Base-by-base conservation (phyloP, 1,284 basidiomycete species). In the Coniophora puteana region DNA sequence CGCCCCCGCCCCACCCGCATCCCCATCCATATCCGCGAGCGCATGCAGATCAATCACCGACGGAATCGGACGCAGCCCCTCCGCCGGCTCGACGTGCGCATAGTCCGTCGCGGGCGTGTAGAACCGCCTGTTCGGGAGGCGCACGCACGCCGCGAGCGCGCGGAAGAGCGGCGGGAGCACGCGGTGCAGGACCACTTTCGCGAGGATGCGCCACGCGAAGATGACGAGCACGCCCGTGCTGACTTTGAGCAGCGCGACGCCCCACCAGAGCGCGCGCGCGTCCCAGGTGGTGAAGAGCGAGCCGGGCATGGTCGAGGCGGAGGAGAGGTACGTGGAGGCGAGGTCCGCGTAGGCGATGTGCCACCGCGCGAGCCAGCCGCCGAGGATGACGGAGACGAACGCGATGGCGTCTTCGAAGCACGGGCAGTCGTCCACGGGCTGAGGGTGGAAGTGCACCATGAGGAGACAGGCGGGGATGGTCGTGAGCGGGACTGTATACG, bases 341-440 rank as follows among this genome's bases (percentile, higher is more conserved):
- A 66, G 61, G 1, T 66, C 70, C 33, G 67, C 61, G 16, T 59
- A 57, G 5, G 51, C 51, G 40, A 63, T 58, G 41, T 70, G 71
- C 83, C 89, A 93, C 38, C 78, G 69, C 0, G 80, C 81, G 1
- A 93, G 58, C 16, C 80, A 68, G n/a, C 76, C 69, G 14, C 95
- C 95, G 39, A 89, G 71, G 12, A 90, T 74, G 31, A 94, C 93
- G 10, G 89, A 85, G 17, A 91, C 67, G 52, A 95, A 89, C 0
- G 95, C 93, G 41, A 97, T 95, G 4, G 93, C 91, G 55, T 99
- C 95, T 62, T 98, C 95, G 62, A 97, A 99, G 65, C 95, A 98
- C 1, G 95, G 96, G 55, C 95, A 98, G 57, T 96, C 92, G 46
- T 97, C 93, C 1, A 96, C 83, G 0, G 91, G 90, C 55, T 93